Percentiles rank a stretch among this genome's conserved stretches.
These are phyloP conservation scores for Kwoniella shivajii DNA, from an alignment of 1,284 basidiomycete species.

Conservation along the genomic window DNA sequence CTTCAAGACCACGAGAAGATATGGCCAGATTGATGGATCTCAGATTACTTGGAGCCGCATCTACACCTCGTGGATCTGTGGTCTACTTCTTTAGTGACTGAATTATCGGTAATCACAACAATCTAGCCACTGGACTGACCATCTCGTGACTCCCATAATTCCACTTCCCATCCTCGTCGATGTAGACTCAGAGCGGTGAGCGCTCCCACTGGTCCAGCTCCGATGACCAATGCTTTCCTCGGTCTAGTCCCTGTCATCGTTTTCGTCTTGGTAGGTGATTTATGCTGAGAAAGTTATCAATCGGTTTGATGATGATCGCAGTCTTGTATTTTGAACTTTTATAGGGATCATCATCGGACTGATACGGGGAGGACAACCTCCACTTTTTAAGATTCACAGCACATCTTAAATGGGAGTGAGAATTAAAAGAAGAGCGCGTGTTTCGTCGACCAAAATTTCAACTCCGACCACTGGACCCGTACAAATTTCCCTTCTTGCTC, in stretches of 20 bases:
- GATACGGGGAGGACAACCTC: constrained; percentile 9
- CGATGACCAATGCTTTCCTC: constrained; percentile 60
- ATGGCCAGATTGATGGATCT: constrained; percentile 97
- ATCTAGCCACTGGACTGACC: constrained; percentile 58
- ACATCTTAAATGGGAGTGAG: too few relatives aligned
- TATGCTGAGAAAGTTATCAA: too few relatives aligned
- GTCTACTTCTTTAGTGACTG: not conserved
- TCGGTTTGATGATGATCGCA: not conserved
- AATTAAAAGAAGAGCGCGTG: too few relatives aligned
- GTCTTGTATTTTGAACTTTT: not conserved
- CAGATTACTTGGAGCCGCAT: constrained; percentile 45
- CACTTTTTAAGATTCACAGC: too few relatives aligned
- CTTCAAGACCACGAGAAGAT: constrained; percentile 86
- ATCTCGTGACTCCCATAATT: constrained; percentile 83
- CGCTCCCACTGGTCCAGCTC: constrained; percentile 94
- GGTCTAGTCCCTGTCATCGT: constrained; percentile 15
- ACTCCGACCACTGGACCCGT: not conserved
- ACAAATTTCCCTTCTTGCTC: constrained; percentile 11
- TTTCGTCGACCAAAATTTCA: not conserved
- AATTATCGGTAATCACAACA: not conserved
- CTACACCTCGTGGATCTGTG: constrained; percentile 48
- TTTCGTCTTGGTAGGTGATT: not conserved
- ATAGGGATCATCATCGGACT: not conserved
- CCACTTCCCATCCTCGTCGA: constrained; percentile 83
- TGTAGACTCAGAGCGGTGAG: constrained; percentile 84